Evolutionary conservation across 106 monocot genomes (phyloP).

Genomic region (Platanthera zijinensis): DNA sequence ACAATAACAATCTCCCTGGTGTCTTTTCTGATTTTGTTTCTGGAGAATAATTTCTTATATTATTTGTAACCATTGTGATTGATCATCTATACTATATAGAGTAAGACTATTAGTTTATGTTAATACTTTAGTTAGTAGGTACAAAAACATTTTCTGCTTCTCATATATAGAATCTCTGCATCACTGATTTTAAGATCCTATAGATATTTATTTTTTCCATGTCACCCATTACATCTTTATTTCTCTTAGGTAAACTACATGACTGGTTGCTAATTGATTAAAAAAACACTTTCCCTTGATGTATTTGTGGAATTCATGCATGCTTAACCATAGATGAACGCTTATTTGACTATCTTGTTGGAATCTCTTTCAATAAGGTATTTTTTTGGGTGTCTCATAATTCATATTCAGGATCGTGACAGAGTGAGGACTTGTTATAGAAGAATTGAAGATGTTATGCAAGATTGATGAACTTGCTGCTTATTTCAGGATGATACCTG

Average conservation of each 20-base stretch:
- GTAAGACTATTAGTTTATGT: not conserved
- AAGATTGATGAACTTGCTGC: conserved; percentile 49
- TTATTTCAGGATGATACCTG: conserved; percentile 46
- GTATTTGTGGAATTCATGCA: conserved; percentile 5
- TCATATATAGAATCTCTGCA: not conserved
- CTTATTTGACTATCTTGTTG: conserved; percentile 67
- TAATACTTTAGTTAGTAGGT: not conserved
- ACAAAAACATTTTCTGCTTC: not conserved
- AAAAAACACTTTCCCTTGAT: not conserved
- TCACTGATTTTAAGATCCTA: not conserved
- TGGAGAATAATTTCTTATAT: not conserved
- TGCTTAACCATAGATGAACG: conserved; percentile 26
- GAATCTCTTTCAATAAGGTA: conserved; percentile 90
- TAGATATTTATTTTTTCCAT: no score
- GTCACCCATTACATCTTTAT: not conserved
- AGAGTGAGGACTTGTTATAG: conserved; percentile 62
- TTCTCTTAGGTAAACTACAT: not conserved
- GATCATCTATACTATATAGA: not conserved
- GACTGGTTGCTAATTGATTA: not conserved
- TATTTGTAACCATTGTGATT: not conserved
- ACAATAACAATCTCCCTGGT: not conserved
- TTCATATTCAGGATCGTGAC: conserved; percentile 75
- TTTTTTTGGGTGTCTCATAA: conserved; percentile 88
- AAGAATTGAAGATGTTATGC: conserved; percentile 54
- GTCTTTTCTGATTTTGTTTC: not conserved